Conservation (phyloP, 306 rosid genomes). For the Corylus heterophylla region DNA sequence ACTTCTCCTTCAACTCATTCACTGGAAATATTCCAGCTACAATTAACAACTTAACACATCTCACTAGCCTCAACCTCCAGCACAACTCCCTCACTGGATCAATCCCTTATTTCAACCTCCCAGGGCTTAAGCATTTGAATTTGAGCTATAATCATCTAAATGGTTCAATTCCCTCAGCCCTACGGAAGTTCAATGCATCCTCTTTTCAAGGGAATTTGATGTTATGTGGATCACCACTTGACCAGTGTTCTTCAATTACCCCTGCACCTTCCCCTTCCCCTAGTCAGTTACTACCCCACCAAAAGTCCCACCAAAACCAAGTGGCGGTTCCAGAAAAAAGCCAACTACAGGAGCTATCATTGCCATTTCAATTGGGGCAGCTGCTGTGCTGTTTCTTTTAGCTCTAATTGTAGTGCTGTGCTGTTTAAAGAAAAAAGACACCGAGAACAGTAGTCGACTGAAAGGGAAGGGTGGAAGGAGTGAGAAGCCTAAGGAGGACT, state of each 20-base stretch:
- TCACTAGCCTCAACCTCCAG: constrained; percentile 54
- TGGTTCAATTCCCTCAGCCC: constrained; percentile 66
- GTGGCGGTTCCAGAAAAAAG: constrained; percentile 44
- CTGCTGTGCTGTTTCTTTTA: constrained; percentile 36
- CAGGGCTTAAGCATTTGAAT: constrained; percentile 55
- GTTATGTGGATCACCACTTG: constrained; percentile 76
- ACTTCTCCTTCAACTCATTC: constrained; percentile 73
- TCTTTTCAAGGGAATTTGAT: constrained; percentile 64
- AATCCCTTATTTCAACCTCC: constrained; percentile 60
- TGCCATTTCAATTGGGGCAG: constrained; percentile 50
- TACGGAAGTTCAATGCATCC: constrained; percentile 57
- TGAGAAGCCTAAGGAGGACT: constrained; percentile 58
- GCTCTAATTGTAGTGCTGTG: constrained; percentile 39
- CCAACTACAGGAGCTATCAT: constrained; percentile 44
- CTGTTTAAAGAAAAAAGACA: constrained; percentile 52
- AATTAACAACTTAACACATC: constrained; percentile 50
- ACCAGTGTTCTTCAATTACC: constrained; percentile 45
- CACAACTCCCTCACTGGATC: constrained; percentile 69
- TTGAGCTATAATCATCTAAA: constrained; percentile 72
- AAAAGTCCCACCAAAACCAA: constrained; percentile 29
- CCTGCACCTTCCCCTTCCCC: constrained; percentile 42
- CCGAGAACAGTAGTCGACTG: constrained; percentile 31
- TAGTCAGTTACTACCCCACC: constrained; percentile 27
- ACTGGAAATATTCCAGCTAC: constrained; percentile 60
- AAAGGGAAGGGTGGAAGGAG: constrained; percentile 42